Percentiles rank a stretch among this genome's conserved stretches.
These are phyloP conservation scores for Colletotrichum magnum DNA, from an alignment of 2,329 filamentous ascomycete species.

Conservation along the genomic window DNA sequence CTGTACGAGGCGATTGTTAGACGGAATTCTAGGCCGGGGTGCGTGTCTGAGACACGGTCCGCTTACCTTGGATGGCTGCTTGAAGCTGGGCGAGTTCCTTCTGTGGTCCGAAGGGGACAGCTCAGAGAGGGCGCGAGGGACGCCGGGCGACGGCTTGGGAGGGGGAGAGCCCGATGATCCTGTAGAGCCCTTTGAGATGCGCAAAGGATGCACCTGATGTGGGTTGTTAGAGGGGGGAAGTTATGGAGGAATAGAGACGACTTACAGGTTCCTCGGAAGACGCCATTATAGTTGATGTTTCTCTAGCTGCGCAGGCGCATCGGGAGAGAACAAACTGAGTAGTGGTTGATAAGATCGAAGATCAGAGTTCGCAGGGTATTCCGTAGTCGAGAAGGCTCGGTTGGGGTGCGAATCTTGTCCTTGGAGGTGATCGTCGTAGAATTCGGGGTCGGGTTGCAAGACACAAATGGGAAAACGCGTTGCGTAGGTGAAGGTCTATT, in stretches of 20 bases:
- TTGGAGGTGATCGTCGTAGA: constrained; percentile 7
- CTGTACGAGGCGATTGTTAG: constrained; percentile 57
- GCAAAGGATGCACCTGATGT: constrained; percentile 79
- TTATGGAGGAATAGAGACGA: neutral
- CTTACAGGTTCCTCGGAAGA: constrained; percentile 41
- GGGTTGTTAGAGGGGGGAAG: constrained; percentile 11
- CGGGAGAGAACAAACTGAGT: constrained; percentile 4
- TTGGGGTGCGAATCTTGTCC: constrained; percentile 13
- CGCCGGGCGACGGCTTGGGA: constrained; percentile 72
- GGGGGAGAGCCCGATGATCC: constrained; percentile 67
- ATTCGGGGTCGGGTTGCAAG: constrained; percentile 20
- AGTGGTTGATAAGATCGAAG: constrained; percentile 16
- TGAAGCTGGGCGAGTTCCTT: constrained; percentile 94
- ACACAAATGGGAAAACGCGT: constrained; percentile 36
- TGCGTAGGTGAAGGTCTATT: constrained; percentile 28
- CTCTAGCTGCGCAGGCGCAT: constrained; percentile 30
- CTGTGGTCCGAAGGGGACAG: constrained; percentile 88
- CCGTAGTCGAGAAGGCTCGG: constrained; percentile 9
- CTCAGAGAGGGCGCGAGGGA: constrained; percentile 86
- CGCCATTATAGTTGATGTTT: constrained; percentile 38
- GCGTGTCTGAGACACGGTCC: constrained; percentile 42
- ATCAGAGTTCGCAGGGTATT: constrained; percentile 28
- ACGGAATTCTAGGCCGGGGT: constrained; percentile 21
- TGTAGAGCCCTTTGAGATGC: constrained; percentile 78
- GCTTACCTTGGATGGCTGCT: constrained; percentile 81